Evolutionary conservation across 345 rosid species (phyloP).

Genomic region (Cardiospermum halicacabum): DNA sequence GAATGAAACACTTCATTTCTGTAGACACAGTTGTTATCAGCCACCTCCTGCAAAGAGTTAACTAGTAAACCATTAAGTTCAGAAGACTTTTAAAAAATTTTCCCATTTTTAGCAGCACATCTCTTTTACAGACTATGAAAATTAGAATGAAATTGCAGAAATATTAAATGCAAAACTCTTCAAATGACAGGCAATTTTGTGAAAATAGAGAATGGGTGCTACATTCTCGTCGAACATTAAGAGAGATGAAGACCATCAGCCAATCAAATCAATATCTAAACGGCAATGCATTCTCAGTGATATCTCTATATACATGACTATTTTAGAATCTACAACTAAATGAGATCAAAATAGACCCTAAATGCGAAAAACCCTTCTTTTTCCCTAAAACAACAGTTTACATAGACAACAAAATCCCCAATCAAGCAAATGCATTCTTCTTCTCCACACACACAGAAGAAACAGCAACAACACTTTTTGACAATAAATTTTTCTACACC

Average conservation of each 20-base stretch:
- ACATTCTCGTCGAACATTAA: neutral
- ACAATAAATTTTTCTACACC: neutral
- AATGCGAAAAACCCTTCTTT: neutral
- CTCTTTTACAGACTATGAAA: neutral
- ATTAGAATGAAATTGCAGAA: neutral
- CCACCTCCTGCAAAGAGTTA: conserved; percentile 46
- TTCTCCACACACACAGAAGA: neutral
- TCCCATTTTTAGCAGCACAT: neutral
- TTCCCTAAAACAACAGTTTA: neutral
- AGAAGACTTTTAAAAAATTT: neutral
- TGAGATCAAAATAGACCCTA: neutral
- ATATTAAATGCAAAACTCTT: neutral
- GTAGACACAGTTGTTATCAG: conserved; percentile 53
- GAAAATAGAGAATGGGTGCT: neutral
- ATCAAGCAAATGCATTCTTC: neutral
- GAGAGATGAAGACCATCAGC: neutral
- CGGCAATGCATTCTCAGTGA: too few relatives aligned
- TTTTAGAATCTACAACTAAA: neutral
- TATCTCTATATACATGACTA: neutral
- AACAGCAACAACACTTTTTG: neutral
- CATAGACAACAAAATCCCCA: neutral
- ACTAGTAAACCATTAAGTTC: too few relatives aligned
- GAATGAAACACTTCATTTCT: conserved; percentile 70
- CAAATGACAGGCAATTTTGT: neutral
- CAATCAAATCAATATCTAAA: neutral